Conservation (phyloP, 2,329 filamentous ascomycete species). For the Colletotrichum higginsianum region DNA sequence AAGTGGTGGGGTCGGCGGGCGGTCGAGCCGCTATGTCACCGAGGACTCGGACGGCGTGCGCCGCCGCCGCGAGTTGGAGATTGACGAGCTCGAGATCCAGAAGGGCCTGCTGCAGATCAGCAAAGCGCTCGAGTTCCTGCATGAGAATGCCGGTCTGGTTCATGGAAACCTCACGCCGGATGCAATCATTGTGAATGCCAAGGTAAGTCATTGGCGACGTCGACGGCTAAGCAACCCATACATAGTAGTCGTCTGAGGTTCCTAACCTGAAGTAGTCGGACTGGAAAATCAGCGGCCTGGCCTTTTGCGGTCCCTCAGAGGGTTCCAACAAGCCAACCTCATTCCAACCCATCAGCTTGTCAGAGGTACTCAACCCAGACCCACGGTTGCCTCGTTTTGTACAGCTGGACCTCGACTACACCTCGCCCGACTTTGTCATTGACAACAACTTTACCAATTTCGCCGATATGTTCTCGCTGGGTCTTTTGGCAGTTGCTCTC, state of each 20-base stretch:
- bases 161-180: slow-evolving; percentile 97
- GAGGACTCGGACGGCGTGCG: slow-evolving; percentile 83
- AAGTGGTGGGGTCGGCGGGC: slow-evolving; percentile 75
- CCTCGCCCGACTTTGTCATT: slow-evolving; percentile 93
- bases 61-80: slow-evolving; percentile 85
- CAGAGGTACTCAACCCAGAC: slow-evolving; percentile 88
- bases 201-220: slow-evolving; percentile 66
- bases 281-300: slow-evolving; percentile 97
- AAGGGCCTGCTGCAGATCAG: slow-evolving; percentile 94
- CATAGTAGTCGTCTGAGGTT: not conserved
- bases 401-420: slow-evolving; percentile 93
- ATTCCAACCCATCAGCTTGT: slow-evolving; percentile 84
- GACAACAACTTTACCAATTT: slow-evolving; percentile 88
- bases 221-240: not conserved
- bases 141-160: slow-evolving; percentile 93
- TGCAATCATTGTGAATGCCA: slow-evolving; percentile 92
- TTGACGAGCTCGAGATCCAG: slow-evolving; percentile 97
- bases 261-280: slow-evolving; percentile 76
- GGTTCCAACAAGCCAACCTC: slow-evolving; percentile 81
- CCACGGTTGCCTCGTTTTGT: slow-evolving; percentile 85
- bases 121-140: slow-evolving; percentile 94
- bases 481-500: slow-evolving; percentile 87
- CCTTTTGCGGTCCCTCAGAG: slow-evolving; percentile 88
- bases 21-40: slow-evolving; percentile 84
- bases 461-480: slow-evolving; percentile 94